These are phyloP conservation scores for Aspergillus novofumigatus DNA, from an alignment of 2,329 filamentous ascomycete genomes.

Conservation along the genomic window DNA sequence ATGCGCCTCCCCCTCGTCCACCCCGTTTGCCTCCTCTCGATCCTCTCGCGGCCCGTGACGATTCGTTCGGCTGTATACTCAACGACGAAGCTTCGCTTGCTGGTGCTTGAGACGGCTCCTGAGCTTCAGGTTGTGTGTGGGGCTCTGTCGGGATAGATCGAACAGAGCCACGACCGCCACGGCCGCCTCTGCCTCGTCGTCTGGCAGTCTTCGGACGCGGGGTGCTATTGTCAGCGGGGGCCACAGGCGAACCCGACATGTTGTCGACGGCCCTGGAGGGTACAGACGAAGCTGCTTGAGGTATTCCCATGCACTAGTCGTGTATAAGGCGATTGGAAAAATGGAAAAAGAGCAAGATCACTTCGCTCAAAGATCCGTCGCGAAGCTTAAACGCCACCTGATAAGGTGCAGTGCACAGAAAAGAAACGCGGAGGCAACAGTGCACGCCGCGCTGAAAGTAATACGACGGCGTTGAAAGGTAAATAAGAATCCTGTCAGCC, in stretches of 20 bases:
- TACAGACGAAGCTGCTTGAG: neutral
- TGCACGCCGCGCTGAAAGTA: neutral
- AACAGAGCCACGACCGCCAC: conserved; percentile 20
- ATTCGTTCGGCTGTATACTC: conserved; percentile 6
- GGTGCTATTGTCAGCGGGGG: conserved; percentile 9
- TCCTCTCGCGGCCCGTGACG: conserved; percentile 18
- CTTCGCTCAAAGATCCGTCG: neutral
- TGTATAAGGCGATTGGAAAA: neutral
- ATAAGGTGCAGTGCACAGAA: neutral
- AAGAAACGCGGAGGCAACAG: neutral
- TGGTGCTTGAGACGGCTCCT: conserved; percentile 3
- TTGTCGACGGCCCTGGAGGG: conserved; percentile 5
- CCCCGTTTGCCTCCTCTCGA: conserved; percentile 23
- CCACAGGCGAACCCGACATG: conserved; percentile 14
- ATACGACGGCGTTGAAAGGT: neutral
- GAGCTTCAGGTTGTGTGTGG: conserved; percentile 7
- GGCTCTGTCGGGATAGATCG: conserved; percentile 12
- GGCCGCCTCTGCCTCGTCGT: conserved; percentile 28
- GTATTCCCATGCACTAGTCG: conserved; percentile 10
- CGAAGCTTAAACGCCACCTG: neutral
- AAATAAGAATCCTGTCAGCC: neutral
- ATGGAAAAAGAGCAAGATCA: neutral
- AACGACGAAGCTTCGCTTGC: conserved; percentile 1
- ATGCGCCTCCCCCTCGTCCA: conserved; percentile 16
- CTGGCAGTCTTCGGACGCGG: conserved; percentile 18